Conservation (phyloP, 768 basidiomycete species). For the Rhizopogon vinicolor region DNA sequence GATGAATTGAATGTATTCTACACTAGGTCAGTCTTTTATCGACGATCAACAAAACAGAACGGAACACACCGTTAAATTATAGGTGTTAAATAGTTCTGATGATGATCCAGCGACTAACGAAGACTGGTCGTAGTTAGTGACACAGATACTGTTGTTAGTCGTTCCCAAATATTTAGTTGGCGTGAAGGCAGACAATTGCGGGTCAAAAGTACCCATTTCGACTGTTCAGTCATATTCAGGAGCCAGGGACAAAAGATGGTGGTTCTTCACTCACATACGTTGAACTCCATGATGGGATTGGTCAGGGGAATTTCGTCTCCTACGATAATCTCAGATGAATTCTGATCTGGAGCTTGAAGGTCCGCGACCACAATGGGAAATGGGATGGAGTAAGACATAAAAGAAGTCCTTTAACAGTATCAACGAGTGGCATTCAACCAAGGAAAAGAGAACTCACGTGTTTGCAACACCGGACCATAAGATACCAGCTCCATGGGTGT, state of each 20-base stretch:
- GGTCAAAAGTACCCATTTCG: constrained; percentile 39
- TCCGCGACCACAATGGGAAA: constrained; percentile 35
- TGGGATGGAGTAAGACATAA: constrained; percentile 30
- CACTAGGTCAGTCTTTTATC: not conserved
- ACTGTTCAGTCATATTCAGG: constrained; percentile 13
- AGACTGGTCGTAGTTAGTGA: constrained; percentile 32
- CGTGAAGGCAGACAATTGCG: constrained; percentile 41
- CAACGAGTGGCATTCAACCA: not conserved
- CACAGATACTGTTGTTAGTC: constrained; percentile 24
- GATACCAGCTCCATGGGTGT: constrained; percentile 30
- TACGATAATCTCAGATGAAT: constrained; percentile 14
- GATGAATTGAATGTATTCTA: constrained; percentile 10
- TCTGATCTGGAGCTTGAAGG: constrained; percentile 20
- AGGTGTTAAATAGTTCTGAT: constrained; percentile 28
- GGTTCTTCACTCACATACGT: constrained; percentile 20
- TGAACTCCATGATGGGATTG: constrained; percentile 31
- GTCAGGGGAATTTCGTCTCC: constrained; percentile 25
- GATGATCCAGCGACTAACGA: constrained; percentile 37
- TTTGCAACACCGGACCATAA: constrained; percentile 29
- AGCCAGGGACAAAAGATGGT: not conserved
- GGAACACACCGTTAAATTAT: constrained; percentile 22
- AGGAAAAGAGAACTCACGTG: constrained; percentile 20
- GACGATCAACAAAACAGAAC: not conserved
- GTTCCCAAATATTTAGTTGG: constrained; percentile 42
- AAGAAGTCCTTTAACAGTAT: constrained; percentile 20